phyloP scores from a whole-genome alignment of 1,284 basidiomycete species.

The Ceratobasidium sp. region DNA sequence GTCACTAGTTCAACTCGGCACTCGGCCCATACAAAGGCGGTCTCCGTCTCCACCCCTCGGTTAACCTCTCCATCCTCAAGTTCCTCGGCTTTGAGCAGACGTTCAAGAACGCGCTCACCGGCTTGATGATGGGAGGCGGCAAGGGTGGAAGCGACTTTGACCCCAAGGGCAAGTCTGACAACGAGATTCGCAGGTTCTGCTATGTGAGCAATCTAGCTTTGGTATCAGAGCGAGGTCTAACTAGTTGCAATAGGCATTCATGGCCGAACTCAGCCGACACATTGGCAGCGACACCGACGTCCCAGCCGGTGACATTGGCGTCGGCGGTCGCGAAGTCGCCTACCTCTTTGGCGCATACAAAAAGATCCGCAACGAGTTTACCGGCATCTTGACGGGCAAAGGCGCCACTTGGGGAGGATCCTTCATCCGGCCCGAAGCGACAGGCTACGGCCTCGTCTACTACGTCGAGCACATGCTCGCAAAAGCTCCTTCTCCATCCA shows the following conservation, averaged over 20 bases:
- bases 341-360: slow-evolving; percentile 84
- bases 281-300: slow-evolving; percentile 84
- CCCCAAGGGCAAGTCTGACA: slow-evolving; percentile 85
- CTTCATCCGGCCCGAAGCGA: slow-evolving; percentile 79
- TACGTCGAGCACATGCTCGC: slow-evolving; percentile 76
- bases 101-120: slow-evolving; percentile 88
- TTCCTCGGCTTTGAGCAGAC: slow-evolving; percentile 88
- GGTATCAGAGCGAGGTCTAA: not conserved
- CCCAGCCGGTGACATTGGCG: slow-evolving; percentile 82
- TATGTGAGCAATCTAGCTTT: slow-evolving; percentile 54
- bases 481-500: slow-evolving; percentile 58
- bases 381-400: slow-evolving; percentile 84
- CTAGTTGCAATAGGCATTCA: slow-evolving; percentile 66
- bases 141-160: slow-evolving; percentile 83
- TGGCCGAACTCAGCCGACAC: slow-evolving; percentile 79
- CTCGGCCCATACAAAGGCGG: slow-evolving; percentile 89
- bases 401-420: slow-evolving; percentile 81
- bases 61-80: slow-evolving; percentile 88
- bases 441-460: slow-evolving; percentile 84
- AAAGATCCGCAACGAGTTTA: slow-evolving; percentile 80
- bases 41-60: slow-evolving; percentile 83
- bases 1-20: slow-evolving; percentile 80
- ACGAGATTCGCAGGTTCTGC: slow-evolving; percentile 81
- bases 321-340: slow-evolving; percentile 78
- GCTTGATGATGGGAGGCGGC: slow-evolving; percentile 75